Evolutionary conservation across 2,329 filamentous ascomycete genomes (phyloP).

Genomic region (Tricladium varicosporioides): DNA sequence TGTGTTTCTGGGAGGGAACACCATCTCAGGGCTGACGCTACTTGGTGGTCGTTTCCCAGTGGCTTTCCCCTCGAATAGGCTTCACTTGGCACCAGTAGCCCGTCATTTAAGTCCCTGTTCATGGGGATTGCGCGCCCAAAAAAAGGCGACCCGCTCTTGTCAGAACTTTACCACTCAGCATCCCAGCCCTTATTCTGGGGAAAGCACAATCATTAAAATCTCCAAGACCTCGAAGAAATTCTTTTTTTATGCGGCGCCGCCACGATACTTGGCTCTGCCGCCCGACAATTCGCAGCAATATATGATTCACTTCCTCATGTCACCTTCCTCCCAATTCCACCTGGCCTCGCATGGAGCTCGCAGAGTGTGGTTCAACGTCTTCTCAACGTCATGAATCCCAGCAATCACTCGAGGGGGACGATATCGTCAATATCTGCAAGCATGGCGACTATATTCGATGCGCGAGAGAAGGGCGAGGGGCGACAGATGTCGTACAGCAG

Average conservation of each 20-base stretch:
- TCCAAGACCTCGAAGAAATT: not conserved
- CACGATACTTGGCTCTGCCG: not conserved
- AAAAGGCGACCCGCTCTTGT: not conserved
- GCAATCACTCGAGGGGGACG: not conserved
- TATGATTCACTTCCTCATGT: not conserved
- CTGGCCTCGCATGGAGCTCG: too few relatives aligned
- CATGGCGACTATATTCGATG: conserved; percentile 1
- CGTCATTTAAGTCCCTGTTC: not conserved
- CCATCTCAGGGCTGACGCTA: too few relatives aligned
- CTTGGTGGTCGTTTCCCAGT: too few relatives aligned
- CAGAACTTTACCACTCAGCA: not conserved
- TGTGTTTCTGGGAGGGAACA: not conserved
- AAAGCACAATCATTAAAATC: not conserved
- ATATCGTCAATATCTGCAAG: not conserved
- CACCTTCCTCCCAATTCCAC: not conserved
- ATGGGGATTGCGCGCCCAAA: not conserved
- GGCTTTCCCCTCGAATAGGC: not conserved
- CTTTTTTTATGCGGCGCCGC: not conserved
- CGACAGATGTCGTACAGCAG: conserved; percentile 6
- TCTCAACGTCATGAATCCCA: not conserved
- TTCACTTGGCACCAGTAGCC: not conserved
- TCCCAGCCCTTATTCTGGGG: not conserved
- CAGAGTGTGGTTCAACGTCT: not conserved
- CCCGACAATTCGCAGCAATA: not conserved
- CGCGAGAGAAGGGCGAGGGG: not conserved